Base-by-base conservation (phyloP, 495 filamentous ascomycete species). In the Pseudomonodictys pantanalensis region DNA sequence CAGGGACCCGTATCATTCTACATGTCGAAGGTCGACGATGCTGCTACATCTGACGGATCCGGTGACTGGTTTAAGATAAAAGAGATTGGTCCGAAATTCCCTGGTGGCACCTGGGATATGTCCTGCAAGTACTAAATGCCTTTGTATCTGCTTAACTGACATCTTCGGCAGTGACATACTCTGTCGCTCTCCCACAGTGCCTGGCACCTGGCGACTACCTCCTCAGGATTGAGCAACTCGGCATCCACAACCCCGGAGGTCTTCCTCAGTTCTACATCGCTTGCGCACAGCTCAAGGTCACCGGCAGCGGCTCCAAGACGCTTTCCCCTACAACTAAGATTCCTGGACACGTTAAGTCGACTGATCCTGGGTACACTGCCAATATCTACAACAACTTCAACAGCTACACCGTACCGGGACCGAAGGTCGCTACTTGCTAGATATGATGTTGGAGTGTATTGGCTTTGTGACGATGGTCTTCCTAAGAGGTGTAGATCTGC, bases 1-100 rank as follows among this genome's bases (percentile, higher is more conserved):
- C 81, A 83, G 52, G 82, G 82, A 0, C 81, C 82, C 4, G 71
- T 83, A 33, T 71, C 77, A 1, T 69, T 82, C 68, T 83, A 68
- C 43, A 72, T 71, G 67, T 57, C 64, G 15, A 69, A 69, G 30
- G 67, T 64, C 22, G 50, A 59, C 4, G 42, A 61, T 45, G 67
- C 67, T 28, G 43, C 53, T 43, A 39, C 53, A 1, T 50, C 60
- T 20, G 67, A 69, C 30, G 67, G 67, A 1, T 57, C 47, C 23
- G 54, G 55, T 4, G 52, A 58, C 15, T 67, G 67, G 67, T 64
- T 64, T 48, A 69, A 69, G 52, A 65, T 67, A 56, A 65, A 64
- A 45, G 67, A 69, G 61, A 62, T 73, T 64, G 72, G 67, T 8
- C 64, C 64, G 10, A 67, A 45, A 12, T 62, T 52, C n/a, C 30